Percentiles rank a stretch among this genome's conserved stretches.
These are phyloP conservation scores for Beauveria brongniartii DNA, from an alignment of 2,329 filamentous ascomycete genomes.

Conservation along the genomic window DNA sequence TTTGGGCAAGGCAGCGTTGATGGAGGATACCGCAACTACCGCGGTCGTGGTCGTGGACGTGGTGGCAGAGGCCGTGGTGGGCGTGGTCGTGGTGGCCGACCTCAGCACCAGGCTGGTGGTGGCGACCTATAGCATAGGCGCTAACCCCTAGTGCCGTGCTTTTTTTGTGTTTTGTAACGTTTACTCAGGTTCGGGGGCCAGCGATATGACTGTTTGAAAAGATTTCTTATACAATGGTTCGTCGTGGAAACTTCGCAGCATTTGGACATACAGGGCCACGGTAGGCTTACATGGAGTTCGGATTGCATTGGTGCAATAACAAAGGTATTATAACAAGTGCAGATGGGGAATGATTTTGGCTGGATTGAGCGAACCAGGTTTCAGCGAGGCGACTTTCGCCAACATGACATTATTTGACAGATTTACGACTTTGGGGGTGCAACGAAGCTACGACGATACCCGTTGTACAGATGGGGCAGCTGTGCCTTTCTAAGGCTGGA, in stretches of 20 bases:
- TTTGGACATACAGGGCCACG: conserved; percentile 8
- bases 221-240: neutral
- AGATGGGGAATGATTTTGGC: conserved; percentile 3
- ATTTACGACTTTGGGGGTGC: conserved; percentile 1
- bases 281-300: conserved; percentile 9
- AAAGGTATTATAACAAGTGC: neutral
- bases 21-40: conserved; percentile 65
- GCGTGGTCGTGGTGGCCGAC: conserved; percentile 27
- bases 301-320: conserved; percentile 3
- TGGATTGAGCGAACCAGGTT: conserved; percentile 6
- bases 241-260: conserved; percentile 1
- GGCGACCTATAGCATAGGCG: conserved; percentile 5
- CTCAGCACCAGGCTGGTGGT: conserved; percentile 21
- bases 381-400: conserved; percentile 7
- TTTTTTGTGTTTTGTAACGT: neutral
- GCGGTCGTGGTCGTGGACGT: conserved; percentile 70
- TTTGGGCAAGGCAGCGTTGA: conserved; percentile 97
- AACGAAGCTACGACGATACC: conserved; percentile 4
- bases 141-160: neutral
- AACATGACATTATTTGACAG: conserved; percentile 6
- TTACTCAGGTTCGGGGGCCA: neutral
- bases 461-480: neutral
- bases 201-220: conserved; percentile 4
- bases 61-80: conserved; percentile 41
- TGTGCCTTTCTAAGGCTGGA: neutral